Conservation (phyloP, 2,329 filamentous ascomycete genomes). For the Blastomyces emzantsi region DNA sequence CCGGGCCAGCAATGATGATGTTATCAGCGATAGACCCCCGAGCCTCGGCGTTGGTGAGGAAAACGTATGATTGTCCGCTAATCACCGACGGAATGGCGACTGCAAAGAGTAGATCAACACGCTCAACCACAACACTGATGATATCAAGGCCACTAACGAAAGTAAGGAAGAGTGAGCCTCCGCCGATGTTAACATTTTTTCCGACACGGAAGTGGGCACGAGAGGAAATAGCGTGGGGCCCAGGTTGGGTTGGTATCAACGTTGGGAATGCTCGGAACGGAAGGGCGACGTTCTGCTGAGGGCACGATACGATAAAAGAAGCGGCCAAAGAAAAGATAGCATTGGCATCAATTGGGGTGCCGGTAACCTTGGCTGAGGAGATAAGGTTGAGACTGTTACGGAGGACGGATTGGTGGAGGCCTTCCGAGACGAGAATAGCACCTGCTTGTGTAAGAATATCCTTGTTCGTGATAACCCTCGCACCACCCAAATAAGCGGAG, state of each 20-base stretch:
- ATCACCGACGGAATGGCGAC: slow-evolving; percentile 21
- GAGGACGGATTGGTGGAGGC: slow-evolving; percentile 55
- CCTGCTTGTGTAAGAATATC: slow-evolving; percentile 53
- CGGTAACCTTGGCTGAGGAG: slow-evolving; percentile 53
- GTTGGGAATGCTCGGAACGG: slow-evolving; percentile 54
- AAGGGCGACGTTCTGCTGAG: slow-evolving; percentile 45
- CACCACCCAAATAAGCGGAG: slow-evolving; percentile 54
- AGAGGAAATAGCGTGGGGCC: slow-evolving; percentile 14
- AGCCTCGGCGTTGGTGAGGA: slow-evolving; percentile 22
- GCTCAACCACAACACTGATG: slow-evolving; percentile 17
- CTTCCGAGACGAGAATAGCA: slow-evolving; percentile 55
- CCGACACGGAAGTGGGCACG: slow-evolving; percentile 16
- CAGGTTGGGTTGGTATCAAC: slow-evolving; percentile 27
- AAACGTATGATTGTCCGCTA: slow-evolving; percentile 24
- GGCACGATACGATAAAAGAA: slow-evolving; percentile 52
- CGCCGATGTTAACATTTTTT: slow-evolving; percentile 3
- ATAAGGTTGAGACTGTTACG: slow-evolving; percentile 41
- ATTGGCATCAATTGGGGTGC: slow-evolving; percentile 50
- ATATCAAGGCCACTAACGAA: slow-evolving; percentile 21
- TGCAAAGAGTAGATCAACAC: slow-evolving; percentile 14
- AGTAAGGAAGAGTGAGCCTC: slow-evolving; percentile 19
- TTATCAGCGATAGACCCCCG: slow-evolving; percentile 21
- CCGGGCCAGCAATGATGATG: slow-evolving; percentile 25
- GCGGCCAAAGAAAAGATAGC: slow-evolving; percentile 57
- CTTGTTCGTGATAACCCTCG: slow-evolving; percentile 48